Conservation (phyloP, 768 basidiomycete genomes). For the Strobilomyces dryophilus region DNA sequence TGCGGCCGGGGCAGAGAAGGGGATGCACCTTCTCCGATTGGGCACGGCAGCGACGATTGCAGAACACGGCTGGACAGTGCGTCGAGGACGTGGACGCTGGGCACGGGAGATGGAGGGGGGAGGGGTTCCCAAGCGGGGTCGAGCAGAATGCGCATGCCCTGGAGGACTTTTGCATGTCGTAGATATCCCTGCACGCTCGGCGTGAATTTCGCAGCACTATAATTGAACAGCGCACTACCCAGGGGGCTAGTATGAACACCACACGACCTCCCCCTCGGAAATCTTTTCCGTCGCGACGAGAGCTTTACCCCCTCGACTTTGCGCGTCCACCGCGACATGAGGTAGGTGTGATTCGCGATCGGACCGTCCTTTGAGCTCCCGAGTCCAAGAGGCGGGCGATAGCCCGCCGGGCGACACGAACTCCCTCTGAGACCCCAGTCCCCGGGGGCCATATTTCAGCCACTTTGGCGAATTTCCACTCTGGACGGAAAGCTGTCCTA, state of each 20-base stretch:
- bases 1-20: slow-evolving; percentile 70
- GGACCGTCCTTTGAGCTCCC: background rate
- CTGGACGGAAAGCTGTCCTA: too few relatives aligned
- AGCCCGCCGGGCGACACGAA: too few relatives aligned
- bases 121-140: slow-evolving; percentile 47
- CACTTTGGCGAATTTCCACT: too few relatives aligned
- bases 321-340: slow-evolving; percentile 61
- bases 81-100: slow-evolving; percentile 38
- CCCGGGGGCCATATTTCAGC: too few relatives aligned
- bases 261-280: slow-evolving; percentile 66
- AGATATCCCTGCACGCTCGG: slow-evolving; percentile 58
- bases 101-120: slow-evolving; percentile 51
- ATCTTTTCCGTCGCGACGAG: slow-evolving; percentile 69
- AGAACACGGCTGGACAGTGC: slow-evolving; percentile 66
- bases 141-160: slow-evolving; percentile 75
- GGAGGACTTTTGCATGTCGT: slow-evolving; percentile 57
- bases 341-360: slow-evolving; percentile 43
- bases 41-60: slow-evolving; percentile 71
- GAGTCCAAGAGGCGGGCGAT: too few relatives aligned
- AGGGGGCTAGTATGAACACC: slow-evolving; percentile 82
- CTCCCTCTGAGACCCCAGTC: too few relatives aligned
- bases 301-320: slow-evolving; percentile 78
- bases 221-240: slow-evolving; percentile 53
- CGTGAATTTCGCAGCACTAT: background rate
- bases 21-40: slow-evolving; percentile 65